Evolutionary conservation across 352 stramenopile genomes (phyloP).

Genomic region (Globisporangium parvum): DNA sequence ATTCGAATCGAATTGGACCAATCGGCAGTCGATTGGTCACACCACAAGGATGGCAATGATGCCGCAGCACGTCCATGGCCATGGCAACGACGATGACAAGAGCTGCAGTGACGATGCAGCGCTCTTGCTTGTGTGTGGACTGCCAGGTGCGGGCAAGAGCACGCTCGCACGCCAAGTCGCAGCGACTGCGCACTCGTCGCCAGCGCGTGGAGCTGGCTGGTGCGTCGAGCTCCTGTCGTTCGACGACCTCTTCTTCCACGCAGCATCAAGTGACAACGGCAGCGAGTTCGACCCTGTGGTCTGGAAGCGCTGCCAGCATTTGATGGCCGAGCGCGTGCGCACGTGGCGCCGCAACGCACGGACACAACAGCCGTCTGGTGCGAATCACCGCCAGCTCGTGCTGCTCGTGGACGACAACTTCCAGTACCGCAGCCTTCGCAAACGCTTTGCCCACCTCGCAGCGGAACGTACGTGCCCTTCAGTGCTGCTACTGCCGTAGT

Average conservation of each 20-base stretch:
- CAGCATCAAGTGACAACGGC: not conserved
- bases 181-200: not conserved
- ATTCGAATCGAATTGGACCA: not conserved
- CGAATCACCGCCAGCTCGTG: slow-evolving; percentile 20
- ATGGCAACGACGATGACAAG: not conserved
- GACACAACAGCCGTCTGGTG: not conserved
- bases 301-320: slow-evolving; percentile 49
- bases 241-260: slow-evolving; percentile 49
- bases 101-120: slow-evolving; percentile 7
- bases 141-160: slow-evolving; percentile 68
- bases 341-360: slow-evolving; percentile 6
- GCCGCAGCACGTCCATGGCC: not conserved
- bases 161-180: slow-evolving; percentile 24
- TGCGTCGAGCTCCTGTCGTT: slow-evolving; percentile 43
- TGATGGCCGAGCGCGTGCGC: slow-evolving; percentile 31
- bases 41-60: not conserved
- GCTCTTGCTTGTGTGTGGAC: slow-evolving; percentile 54
- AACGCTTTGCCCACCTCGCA: slow-evolving; percentile 57
- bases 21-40: too few species aligned
- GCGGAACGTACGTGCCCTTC: slow-evolving; percentile 22
- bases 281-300: slow-evolving; percentile 34
- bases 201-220: not conserved
- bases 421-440: slow-evolving; percentile 57
- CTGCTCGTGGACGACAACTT: slow-evolving; percentile 74
- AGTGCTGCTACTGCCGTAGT: too few species aligned